Evolutionary conservation across 208 protist genomes (phyloP).

Genomic region (Acanthamoeba healyi): DNA sequence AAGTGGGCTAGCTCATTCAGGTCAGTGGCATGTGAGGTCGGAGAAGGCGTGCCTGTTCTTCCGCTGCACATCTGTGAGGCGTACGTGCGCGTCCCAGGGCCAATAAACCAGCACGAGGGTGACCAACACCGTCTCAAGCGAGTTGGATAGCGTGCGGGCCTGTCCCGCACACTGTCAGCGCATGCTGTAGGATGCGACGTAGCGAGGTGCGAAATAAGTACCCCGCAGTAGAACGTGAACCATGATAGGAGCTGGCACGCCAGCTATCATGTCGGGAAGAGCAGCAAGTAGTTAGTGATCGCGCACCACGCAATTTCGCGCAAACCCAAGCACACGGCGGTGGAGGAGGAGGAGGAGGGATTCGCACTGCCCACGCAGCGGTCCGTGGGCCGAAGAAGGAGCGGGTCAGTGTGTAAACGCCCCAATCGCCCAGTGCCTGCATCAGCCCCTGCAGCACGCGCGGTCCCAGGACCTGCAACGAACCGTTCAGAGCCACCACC

Average conservation of each 20-base stretch:
- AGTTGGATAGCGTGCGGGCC: slow-evolving; percentile 83
- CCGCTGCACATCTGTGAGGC: not conserved
- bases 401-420: not conserved
- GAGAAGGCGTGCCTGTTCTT: too few species aligned
- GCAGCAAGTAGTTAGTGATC: not conserved
- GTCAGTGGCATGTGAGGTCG: too few species aligned
- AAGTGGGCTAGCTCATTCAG: too few species aligned
- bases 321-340: too few species aligned
- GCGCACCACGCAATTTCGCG: too few species aligned
- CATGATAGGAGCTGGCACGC: slow-evolving; percentile 81
- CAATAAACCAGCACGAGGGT: slow-evolving; percentile 81
- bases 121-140: slow-evolving; percentile 80
- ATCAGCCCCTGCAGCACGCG: slow-evolving; percentile 36
- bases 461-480: not conserved
- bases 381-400: not conserved
- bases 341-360: not conserved
- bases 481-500: too few species aligned
- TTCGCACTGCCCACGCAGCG: slow-evolving; percentile 3
- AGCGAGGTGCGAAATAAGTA: slow-evolving; percentile 2
- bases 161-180: too few species aligned
- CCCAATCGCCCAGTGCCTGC: slow-evolving; percentile 26
- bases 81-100: not conserved
- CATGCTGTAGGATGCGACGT: too few species aligned
- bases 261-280: slow-evolving; percentile 14
- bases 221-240: slow-evolving; percentile 82